phyloP scores from a whole-genome alignment of 202 grass and related monocot genomes.

The Saccharum hybrid region DNA sequence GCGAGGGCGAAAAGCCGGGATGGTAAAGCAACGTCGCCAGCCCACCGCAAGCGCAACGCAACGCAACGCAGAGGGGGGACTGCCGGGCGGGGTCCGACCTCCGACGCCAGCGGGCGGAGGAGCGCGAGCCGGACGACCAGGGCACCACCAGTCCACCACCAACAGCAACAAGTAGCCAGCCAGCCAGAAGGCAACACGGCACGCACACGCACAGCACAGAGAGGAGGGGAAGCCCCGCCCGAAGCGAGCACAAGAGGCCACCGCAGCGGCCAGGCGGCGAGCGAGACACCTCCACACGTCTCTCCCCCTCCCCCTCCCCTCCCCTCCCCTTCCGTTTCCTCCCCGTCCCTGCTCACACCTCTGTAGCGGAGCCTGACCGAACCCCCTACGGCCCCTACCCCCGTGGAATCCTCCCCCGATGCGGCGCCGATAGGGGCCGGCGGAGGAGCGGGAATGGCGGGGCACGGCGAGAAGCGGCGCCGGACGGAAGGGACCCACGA shows the following conservation, averaged over 20 bases:
- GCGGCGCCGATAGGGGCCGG: not conserved
- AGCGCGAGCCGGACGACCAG: slow-evolving; percentile 23
- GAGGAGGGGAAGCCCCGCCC: not conserved
- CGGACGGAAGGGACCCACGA: not conserved
- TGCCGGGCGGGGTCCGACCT: not conserved
- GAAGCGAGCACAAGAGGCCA: slow-evolving; percentile 40
- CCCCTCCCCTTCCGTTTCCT: not conserved
- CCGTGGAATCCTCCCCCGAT: slow-evolving; percentile 37
- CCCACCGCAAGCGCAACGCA: not conserved
- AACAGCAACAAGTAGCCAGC: slow-evolving; percentile 21
- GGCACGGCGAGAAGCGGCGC: not conserved
- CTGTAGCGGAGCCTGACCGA: not conserved
- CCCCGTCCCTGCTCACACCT: not conserved
- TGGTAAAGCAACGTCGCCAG: slow-evolving; percentile 23
- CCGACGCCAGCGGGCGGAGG: not conserved
- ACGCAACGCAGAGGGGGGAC: not conserved
- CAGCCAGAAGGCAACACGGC: not conserved
- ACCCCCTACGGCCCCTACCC: slow-evolving; percentile 13
- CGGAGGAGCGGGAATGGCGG: not conserved
- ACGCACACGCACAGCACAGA: not conserved
- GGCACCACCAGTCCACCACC: not conserved
- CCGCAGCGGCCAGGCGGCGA: slow-evolving; percentile 16
- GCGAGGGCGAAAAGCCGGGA: slow-evolving; percentile 12
- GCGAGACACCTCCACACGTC: slow-evolving; percentile 58
- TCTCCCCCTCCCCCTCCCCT: slow-evolving; percentile 31